A percentile compares a stretch with the other conserved stretches of the same genome.
Evolutionary conservation across 2,329 filamentous ascomycete genomes (phyloP).

Genomic region (Colletotrichum graminicola): DNA sequence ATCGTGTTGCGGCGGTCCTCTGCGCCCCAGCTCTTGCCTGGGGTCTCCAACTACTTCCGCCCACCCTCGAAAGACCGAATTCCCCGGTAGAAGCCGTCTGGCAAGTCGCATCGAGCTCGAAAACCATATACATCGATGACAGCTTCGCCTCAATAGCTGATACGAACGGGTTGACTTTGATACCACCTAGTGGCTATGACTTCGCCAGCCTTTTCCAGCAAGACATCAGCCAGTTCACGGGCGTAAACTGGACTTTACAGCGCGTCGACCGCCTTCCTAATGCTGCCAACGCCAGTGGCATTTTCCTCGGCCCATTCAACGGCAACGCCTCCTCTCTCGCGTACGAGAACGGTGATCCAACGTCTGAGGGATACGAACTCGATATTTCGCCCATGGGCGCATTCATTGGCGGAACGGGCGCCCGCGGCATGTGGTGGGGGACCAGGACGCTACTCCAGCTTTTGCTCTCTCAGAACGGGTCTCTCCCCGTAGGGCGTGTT

Average conservation of each 20-base stretch:
- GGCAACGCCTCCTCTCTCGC: slow-evolving; percentile 48
- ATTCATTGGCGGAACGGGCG: slow-evolving; percentile 56
- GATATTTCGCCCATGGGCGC: slow-evolving; percentile 51
- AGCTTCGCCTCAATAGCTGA: slow-evolving; percentile 56
- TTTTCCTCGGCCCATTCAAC: slow-evolving; percentile 56
- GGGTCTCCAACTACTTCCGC: slow-evolving; percentile 30
- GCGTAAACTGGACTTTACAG: slow-evolving; percentile 56
- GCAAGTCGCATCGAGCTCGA: slow-evolving; percentile 1
- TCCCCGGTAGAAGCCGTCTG: not conserved
- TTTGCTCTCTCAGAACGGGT: slow-evolving; percentile 48
- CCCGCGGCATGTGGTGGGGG: slow-evolving; percentile 61
- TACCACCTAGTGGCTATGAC: slow-evolving; percentile 62
- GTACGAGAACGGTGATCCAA: slow-evolving; percentile 61
- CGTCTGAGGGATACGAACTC: slow-evolving; percentile 64
- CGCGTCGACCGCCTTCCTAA: slow-evolving; percentile 51
- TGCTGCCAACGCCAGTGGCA: slow-evolving; percentile 50
- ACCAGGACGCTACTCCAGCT: slow-evolving; percentile 60
- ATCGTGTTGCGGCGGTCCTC: slow-evolving; percentile 2
- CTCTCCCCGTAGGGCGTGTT: slow-evolving; percentile 47
- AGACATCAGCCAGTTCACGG: slow-evolving; percentile 58
- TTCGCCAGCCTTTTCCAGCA: slow-evolving; percentile 61
- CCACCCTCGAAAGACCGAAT: not conserved
- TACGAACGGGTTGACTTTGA: slow-evolving; percentile 61
- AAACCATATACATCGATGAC: slow-evolving; percentile 56
- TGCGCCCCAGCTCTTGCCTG: slow-evolving; percentile 7